These are phyloP conservation scores for Dimocarpus longan DNA, from an alignment of 345 rosid genomes.

Conservation along the genomic window DNA sequence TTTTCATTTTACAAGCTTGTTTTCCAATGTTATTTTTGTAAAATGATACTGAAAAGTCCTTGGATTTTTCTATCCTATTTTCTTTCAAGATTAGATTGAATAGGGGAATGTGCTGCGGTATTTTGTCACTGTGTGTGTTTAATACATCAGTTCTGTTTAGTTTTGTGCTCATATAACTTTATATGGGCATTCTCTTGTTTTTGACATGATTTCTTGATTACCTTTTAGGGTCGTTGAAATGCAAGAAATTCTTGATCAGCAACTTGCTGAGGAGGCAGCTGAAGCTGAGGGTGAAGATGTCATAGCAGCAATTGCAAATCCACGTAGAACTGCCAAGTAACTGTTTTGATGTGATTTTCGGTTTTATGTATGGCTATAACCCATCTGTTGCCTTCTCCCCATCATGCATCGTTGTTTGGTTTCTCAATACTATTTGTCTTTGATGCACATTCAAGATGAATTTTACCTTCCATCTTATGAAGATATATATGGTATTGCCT, in stretches of 20 bases:
- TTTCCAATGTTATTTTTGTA: not conserved
- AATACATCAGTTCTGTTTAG: conserved; percentile 7
- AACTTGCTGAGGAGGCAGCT: conserved; percentile 98
- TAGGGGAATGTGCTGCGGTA: not conserved
- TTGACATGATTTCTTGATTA: not conserved
- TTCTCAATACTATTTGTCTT: not conserved
- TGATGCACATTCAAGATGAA: not conserved
- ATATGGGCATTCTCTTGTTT: not conserved
- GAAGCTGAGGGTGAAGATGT: conserved; percentile 98
- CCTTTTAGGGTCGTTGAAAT: conserved; percentile 89
- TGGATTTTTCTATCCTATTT: not conserved
- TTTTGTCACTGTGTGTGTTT: not conserved
- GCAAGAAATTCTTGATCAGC: conserved; percentile 99
- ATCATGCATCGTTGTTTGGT: conserved; percentile 4
- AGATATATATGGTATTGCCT: not conserved
- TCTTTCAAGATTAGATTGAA: not conserved
- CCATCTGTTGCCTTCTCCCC: not conserved
- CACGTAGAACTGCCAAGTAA: conserved; percentile 89
- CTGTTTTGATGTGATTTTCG: conserved; percentile 20
- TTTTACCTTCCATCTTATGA: not conserved
- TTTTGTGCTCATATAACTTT: not conserved
- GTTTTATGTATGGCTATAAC: not conserved
- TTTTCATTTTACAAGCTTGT: not conserved
- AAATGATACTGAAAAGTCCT: not conserved
- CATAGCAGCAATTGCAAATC: conserved; percentile 88